These are phyloP conservation scores for Wolfiporia cocos DNA, from an alignment of 1,284 basidiomycete species.

Conservation along the genomic window DNA sequence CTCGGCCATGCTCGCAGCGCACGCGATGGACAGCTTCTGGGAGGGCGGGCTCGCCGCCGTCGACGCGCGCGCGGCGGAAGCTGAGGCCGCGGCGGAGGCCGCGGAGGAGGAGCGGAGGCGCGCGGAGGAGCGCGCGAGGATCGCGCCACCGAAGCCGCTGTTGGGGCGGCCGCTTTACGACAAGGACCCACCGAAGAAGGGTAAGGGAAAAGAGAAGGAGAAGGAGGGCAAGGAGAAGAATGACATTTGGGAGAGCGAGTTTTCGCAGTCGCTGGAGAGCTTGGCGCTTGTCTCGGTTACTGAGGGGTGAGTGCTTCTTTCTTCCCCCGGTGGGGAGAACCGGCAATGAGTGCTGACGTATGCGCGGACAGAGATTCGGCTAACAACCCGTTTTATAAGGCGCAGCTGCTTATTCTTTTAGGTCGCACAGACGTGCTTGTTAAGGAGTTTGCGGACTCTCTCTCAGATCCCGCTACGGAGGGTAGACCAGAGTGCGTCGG, in stretches of 20 bases:
- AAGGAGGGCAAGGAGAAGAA: too few relatives aligned
- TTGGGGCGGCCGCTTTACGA: too few relatives aligned
- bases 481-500: too few relatives aligned
- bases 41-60: conserved; percentile 43
- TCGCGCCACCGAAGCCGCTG: too few relatives aligned
- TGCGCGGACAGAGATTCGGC: conserved; percentile 62
- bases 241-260: conserved; percentile 60
- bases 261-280: conserved; percentile 43
- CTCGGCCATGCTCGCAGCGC: conserved; percentile 48
- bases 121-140: too few relatives aligned
- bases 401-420: conserved; percentile 84
- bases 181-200: too few relatives aligned
- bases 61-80: conserved; percentile 29
- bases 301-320: conserved; percentile 44
- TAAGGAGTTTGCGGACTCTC: conserved; percentile 66
- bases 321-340: not conserved
- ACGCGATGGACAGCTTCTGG: conserved; percentile 58
- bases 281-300: conserved; percentile 45
- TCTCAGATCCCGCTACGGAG: too few relatives aligned
- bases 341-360: conserved; percentile 20
- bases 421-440: conserved; percentile 65
- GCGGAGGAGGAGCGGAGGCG: conserved; percentile 31
- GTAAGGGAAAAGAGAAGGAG: too few relatives aligned
- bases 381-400: conserved; percentile 80
- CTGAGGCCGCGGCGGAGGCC: conserved; percentile 18